Evolutionary conservation across 2,329 filamentous ascomycete species (phyloP).

Genomic region (Stagonosporopsis chrysanthemi): DNA sequence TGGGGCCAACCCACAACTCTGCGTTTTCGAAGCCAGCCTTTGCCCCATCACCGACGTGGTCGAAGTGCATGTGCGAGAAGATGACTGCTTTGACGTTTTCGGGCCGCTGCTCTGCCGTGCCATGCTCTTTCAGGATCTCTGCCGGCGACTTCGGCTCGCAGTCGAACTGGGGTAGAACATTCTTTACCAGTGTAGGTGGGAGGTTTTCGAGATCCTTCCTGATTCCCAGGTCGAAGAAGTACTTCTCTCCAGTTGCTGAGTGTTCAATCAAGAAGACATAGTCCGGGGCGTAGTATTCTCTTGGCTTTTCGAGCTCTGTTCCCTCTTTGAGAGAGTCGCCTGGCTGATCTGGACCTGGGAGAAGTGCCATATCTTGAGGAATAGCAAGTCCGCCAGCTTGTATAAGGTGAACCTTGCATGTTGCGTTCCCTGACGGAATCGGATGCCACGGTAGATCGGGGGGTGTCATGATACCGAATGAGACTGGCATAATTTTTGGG

Average conservation of each 20-base stretch:
- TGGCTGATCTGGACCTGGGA: slow-evolving; percentile 53
- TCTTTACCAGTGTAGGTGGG: slow-evolving; percentile 52
- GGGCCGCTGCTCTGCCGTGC: slow-evolving; percentile 39
- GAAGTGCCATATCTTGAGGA: slow-evolving; percentile 56
- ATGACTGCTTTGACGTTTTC: slow-evolving; percentile 53
- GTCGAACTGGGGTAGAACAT: slow-evolving; percentile 51
- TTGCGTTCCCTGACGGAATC: slow-evolving; percentile 32
- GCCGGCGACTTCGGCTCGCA: slow-evolving; percentile 41
- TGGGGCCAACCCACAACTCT: slow-evolving; percentile 52
- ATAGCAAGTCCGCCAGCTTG: slow-evolving; percentile 54
- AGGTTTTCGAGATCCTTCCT: slow-evolving; percentile 53
- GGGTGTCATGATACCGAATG: slow-evolving; percentile 6
- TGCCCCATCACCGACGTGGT: slow-evolving; percentile 51
- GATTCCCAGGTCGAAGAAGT: slow-evolving; percentile 64
- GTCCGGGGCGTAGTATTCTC: slow-evolving; percentile 38
- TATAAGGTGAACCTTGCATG: slow-evolving; percentile 44
- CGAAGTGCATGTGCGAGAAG: slow-evolving; percentile 51
- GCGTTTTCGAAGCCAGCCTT: slow-evolving; percentile 46
- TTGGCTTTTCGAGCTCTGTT: slow-evolving; percentile 34
- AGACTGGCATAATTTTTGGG: not conserved
- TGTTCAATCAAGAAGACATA: slow-evolving; percentile 45
- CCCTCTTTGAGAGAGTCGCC: slow-evolving; percentile 50
- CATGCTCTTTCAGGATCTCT: slow-evolving; percentile 38
- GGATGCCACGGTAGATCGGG: slow-evolving; percentile 34
- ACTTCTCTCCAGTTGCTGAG: slow-evolving; percentile 43